phyloP scores from a whole-genome alignment of 2,329 filamentous ascomycete genomes.

The Eurotiales sp. region DNA sequence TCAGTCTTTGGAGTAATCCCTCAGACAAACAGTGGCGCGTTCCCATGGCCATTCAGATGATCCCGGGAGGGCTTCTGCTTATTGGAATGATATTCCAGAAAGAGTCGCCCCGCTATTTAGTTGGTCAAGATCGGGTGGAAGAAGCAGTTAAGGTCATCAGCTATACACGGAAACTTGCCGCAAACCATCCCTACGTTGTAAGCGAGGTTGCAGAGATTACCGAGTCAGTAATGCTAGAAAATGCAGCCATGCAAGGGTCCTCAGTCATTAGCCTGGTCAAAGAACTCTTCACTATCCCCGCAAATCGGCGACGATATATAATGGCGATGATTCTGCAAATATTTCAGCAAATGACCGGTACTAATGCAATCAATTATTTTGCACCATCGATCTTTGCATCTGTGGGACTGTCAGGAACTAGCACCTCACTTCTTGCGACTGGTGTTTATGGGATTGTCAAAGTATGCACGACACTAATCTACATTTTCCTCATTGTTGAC shows the following conservation, averaged over 20 bases:
- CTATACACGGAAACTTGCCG: slow-evolving; percentile 29
- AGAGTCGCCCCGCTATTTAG: slow-evolving; percentile 35
- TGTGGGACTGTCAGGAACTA: slow-evolving; percentile 58
- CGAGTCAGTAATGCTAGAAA: slow-evolving; percentile 30
- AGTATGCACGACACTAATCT: slow-evolving; percentile 53
- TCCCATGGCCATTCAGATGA: slow-evolving; percentile 27
- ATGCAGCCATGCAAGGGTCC: slow-evolving; percentile 31
- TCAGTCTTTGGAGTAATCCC: slow-evolving; percentile 24
- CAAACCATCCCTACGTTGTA: slow-evolving; percentile 24
- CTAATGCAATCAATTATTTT: slow-evolving; percentile 64
- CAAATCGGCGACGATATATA: slow-evolving; percentile 1
- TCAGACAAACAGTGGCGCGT: slow-evolving; percentile 27
- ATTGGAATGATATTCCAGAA: slow-evolving; percentile 26
- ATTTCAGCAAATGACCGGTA: slow-evolving; percentile 51
- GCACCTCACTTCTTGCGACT: slow-evolving; percentile 65
- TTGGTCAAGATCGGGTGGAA: slow-evolving; percentile 24
- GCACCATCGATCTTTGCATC: slow-evolving; percentile 66
- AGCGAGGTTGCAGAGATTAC: slow-evolving; percentile 23
- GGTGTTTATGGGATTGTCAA: slow-evolving; percentile 72
- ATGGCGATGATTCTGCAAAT: slow-evolving; percentile 34
- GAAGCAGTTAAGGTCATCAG: slow-evolving; percentile 25
- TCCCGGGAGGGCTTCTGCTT: slow-evolving; percentile 27
- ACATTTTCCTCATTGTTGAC: slow-evolving; percentile 64
- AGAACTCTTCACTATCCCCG: slow-evolving; percentile 24
- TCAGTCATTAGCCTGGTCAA: slow-evolving; percentile 29